Conservation (phyloP, 257 asterid genomes). For the Fraxinus quadrangulata region DNA sequence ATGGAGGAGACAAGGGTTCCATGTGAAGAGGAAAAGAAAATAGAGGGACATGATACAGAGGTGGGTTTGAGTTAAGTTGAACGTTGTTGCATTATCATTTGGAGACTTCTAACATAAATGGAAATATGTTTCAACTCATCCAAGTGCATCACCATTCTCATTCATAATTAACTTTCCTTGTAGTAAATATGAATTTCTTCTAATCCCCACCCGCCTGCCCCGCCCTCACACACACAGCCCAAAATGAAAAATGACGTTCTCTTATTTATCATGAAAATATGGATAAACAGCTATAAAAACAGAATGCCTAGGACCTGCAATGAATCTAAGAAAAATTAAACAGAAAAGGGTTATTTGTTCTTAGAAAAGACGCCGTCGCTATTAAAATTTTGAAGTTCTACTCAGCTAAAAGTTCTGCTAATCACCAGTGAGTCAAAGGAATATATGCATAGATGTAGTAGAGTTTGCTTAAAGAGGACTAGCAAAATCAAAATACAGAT, state of each 20-base stretch:
- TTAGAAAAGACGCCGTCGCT: background rate
- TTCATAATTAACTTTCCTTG: background rate
- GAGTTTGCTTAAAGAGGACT: background rate
- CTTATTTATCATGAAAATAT: background rate
- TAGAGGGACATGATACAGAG: conserved; percentile 19
- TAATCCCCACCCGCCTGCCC: background rate
- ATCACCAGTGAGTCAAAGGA: background rate
- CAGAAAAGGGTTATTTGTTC: background rate
- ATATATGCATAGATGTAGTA: background rate
- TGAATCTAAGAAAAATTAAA: background rate
- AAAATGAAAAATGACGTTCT: too few species aligned
- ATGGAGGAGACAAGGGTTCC: conserved; percentile 13
- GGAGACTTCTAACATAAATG: background rate
- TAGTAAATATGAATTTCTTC: background rate
- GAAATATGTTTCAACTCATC: background rate
- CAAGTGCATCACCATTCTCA: background rate
- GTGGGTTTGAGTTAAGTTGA: conserved; percentile 16
- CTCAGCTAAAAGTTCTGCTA: background rate
- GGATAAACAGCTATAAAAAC: background rate
- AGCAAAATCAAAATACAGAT: background rate
- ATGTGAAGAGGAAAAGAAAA: conserved; percentile 20
- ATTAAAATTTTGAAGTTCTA: background rate
- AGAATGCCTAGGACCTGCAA: background rate
- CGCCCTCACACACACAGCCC: too few species aligned
- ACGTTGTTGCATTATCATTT: background rate